Evolutionary conservation across 202 grass and related monocot species (phyloP), one percentile per base, ranked within the genome.

Genomic region (Panicum virgatum): DNA sequence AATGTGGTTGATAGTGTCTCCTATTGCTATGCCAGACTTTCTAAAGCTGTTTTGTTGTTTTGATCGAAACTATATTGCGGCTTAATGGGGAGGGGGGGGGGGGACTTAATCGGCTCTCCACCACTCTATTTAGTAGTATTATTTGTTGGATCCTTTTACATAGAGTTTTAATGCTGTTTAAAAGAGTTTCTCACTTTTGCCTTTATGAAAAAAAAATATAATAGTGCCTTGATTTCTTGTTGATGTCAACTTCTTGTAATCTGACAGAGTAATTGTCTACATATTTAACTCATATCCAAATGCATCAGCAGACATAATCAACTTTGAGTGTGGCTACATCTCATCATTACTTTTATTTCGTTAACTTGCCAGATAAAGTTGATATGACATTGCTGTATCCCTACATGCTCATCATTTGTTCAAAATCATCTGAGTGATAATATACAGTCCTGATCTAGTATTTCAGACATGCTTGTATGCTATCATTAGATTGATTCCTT

Each of bases 381-480:
- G 5, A 43, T 60, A 5, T 79, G 37, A 39, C 32, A 25, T 40
- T 38, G 62, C 25, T 61, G 11, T 30, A 29, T 76, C 56, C 42
- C 65, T 71, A 1, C 51, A 15, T 80, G 34, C 36, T 71, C 29
- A 38, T 44, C 29, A 38, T 37, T 62, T 72, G 22, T 82, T 40
- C 29, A 62, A 19, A 73, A 29, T 15, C 32, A 54, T 37, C 16
- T 65, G 11, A 25, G 25, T 45, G 54, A 62, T 44, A 62, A 63
- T 44, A 62, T 72, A 37, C 2, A 50, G n/a, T 73, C 30, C n/a
- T 53, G 3, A 26, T 83, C 34, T 27, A 42, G 44, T 40, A 12
- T 63, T 51, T 51, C n/a, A 73, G 42, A 26, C 69, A 62, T 73
- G 52, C 26, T 85, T 82, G 57, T 52, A 75, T 73, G 40, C 64